A percentile compares a stretch with the other conserved stretches of the same genome.
Evolutionary conservation across 2,329 filamentous ascomycete genomes (phyloP).

Genomic region (Phyllosticta citribraziliensis): DNA sequence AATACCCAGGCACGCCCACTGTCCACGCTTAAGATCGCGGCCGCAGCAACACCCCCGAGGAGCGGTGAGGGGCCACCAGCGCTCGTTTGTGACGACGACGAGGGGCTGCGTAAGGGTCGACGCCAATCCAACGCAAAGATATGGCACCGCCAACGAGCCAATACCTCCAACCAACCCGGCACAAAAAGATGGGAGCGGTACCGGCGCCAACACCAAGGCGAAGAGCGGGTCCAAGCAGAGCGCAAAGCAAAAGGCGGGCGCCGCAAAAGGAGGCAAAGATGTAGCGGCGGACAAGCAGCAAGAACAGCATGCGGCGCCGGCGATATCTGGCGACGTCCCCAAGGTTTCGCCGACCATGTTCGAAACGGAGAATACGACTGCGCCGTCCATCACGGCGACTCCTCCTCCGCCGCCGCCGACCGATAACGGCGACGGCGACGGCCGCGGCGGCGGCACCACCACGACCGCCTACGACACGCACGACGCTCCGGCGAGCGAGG

Average conservation of each 20-base stretch:
- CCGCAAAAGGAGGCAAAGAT: background rate
- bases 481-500: constrained; percentile 12
- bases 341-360: background rate
- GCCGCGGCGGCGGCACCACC: background rate
- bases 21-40: background rate
- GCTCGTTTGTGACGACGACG: background rate
- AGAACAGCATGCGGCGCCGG: background rate
- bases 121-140: constrained; percentile 27
- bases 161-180: constrained; percentile 25
- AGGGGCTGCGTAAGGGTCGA: background rate
- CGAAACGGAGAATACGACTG: background rate
- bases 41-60: background rate
- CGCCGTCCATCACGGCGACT: constrained; percentile 4
- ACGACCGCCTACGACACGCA: background rate
- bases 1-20: constrained; percentile 17
- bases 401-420: background rate
- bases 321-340: background rate
- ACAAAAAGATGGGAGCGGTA: background rate
- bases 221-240: constrained; percentile 1
- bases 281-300: background rate
- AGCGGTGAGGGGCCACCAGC: background rate
- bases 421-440: background rate
- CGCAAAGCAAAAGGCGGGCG: background rate
- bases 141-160: constrained; percentile 40
- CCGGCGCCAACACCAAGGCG: background rate